Percentiles rank a stretch among this genome's conserved stretches.
Conservation (phyloP, 148 eudicot genomes). For the Camellia lanceoleosa region DNA sequence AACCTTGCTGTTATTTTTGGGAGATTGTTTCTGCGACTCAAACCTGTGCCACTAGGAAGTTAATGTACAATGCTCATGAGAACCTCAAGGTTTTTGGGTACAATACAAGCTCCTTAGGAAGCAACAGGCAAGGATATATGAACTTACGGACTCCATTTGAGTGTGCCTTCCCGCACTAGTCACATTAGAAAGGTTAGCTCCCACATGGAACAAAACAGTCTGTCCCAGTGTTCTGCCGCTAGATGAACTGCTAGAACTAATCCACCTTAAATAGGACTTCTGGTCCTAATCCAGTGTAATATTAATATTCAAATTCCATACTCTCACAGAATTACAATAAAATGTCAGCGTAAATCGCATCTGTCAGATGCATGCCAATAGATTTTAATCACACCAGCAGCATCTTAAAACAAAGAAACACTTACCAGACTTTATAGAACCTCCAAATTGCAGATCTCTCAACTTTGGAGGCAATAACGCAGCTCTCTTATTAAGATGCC, state of each 20-base stretch:
- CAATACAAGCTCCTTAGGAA: background rate
- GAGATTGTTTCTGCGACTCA: too few species aligned
- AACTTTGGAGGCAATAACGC: slow-evolving; percentile 76
- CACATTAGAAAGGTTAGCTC: background rate
- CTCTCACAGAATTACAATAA: too few species aligned
- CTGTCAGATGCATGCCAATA: slow-evolving; percentile 1
- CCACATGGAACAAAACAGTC: background rate
- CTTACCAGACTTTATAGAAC: slow-evolving; percentile 84
- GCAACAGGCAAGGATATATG: background rate
- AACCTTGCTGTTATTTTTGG: too few species aligned
- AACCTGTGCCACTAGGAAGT: too few species aligned
- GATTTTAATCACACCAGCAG: background rate
- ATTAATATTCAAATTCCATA: too few species aligned
- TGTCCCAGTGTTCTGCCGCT: background rate
- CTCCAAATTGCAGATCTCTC: slow-evolving; percentile 66
- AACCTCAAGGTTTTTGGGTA: background rate
- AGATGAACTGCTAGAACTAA: background rate
- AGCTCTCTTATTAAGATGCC: slow-evolving; percentile 65
- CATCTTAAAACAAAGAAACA: background rate
- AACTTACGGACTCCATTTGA: background rate
- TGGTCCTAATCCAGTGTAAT: too few species aligned
- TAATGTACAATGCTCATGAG: background rate
- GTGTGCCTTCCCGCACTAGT: background rate
- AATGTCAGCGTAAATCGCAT: too few species aligned
- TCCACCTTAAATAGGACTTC: too few species aligned